A percentile compares a stretch with the other conserved stretches of the same genome.
These are phyloP conservation scores for button mushroom (Agaricus bisporus) DNA, from an alignment of 768 basidiomycete species.

Conservation along the genomic window DNA sequence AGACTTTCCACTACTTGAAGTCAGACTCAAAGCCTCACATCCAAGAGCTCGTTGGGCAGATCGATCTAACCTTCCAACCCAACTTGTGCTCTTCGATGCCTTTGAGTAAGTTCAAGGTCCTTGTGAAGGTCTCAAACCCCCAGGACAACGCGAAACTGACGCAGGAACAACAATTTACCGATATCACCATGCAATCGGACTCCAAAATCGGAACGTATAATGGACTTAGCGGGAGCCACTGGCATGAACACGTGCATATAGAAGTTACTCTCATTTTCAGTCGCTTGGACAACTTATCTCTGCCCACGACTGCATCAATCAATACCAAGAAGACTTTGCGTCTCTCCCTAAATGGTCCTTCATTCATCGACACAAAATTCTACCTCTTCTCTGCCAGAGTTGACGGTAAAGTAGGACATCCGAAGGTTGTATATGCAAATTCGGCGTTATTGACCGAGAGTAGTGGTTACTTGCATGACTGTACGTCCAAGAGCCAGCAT, in stretches of 20 bases:
- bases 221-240: not conserved
- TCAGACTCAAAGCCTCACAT: not conserved
- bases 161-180: not conserved
- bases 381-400: constrained; percentile 8
- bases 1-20: not conserved
- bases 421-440: constrained; percentile 5
- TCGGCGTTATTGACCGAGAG: constrained; percentile 1
- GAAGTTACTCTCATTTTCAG: constrained; percentile 4
- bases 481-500: not conserved
- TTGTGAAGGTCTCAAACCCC: not conserved
- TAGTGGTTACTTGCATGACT: not conserved
- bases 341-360: constrained; percentile 1
- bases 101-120: not conserved
- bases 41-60: not conserved
- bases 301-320: not conserved
- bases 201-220: not conserved
- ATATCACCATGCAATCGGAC: not conserved
- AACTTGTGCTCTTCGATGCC: not conserved
- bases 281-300: not conserved
- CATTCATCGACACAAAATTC: constrained; percentile 11
- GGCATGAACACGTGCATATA: not conserved
- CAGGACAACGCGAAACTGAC: not conserved
- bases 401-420: not conserved
- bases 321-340: not conserved
- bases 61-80: not conserved